Evolutionary conservation across 2,329 filamentous ascomycete species (phyloP).

Genomic region (Ramularia collo-cygni): DNA sequence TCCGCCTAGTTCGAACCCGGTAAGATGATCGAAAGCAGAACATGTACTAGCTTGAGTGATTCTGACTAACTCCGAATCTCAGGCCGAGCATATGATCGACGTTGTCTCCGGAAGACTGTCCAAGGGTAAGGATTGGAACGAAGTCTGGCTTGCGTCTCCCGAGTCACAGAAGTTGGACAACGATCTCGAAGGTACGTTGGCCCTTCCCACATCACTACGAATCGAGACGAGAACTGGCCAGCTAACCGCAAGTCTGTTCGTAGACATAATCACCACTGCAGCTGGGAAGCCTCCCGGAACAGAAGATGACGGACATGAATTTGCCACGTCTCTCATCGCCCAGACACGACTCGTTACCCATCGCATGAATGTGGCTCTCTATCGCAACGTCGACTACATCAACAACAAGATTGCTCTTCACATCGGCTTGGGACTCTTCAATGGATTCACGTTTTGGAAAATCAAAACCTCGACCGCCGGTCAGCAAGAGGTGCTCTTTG

Average conservation of each 20-base stretch:
- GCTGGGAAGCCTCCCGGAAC: constrained; percentile 31
- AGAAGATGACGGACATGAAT: constrained; percentile 37
- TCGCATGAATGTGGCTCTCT: constrained; percentile 53
- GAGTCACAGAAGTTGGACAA: constrained; percentile 9
- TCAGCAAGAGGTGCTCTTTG: constrained; percentile 31
- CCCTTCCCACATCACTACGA: too few species aligned
- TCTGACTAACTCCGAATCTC: too few species aligned
- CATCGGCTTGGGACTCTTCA: constrained; percentile 42
- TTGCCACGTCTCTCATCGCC: constrained; percentile 37
- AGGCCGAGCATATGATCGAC: constrained; percentile 47
- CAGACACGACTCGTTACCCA: constrained; percentile 38
- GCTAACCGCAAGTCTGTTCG: constrained; percentile 35
- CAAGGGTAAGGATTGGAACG: constrained; percentile 36
- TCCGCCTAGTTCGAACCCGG: constrained; percentile 45
- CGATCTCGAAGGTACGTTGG: constrained; percentile 24
- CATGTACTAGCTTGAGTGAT: too few species aligned
- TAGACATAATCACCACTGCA: constrained; percentile 26
- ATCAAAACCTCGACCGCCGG: constrained; percentile 29
- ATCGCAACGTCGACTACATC: constrained; percentile 59
- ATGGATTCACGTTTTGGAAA: constrained; percentile 44
- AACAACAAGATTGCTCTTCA: constrained; percentile 56
- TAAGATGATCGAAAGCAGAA: too few species aligned
- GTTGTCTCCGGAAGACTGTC: constrained; percentile 37
- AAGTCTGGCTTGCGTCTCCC: constrained; percentile 38
- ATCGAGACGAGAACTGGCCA: too few species aligned